Evolutionary conservation across 495 filamentous ascomycete species (phyloP).

Genomic region (Tuber indicum): DNA sequence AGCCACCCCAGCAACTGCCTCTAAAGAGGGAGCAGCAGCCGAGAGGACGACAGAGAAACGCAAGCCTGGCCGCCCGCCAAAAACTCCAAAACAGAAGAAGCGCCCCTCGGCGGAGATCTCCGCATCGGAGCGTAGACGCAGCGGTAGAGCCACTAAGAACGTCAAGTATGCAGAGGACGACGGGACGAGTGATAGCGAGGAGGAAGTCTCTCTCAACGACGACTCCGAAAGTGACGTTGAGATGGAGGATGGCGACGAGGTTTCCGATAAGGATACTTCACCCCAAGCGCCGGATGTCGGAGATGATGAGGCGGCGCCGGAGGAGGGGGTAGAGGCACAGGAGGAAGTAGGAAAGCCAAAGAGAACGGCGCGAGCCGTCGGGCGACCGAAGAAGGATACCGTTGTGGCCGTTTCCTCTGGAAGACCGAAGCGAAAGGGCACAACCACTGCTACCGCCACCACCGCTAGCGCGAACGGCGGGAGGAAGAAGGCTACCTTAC

Average conservation of each 20-base stretch:
- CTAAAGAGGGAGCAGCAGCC: slow-evolving; percentile 9
- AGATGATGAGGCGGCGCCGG: slow-evolving; percentile 2
- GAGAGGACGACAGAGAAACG: slow-evolving; percentile 18
- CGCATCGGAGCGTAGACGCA: slow-evolving; percentile 42
- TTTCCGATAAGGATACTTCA: slow-evolving; percentile 48
- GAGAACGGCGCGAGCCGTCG: slow-evolving; percentile 17
- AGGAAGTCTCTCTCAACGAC: slow-evolving; percentile 37
- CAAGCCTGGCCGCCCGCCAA: slow-evolving; percentile 24
- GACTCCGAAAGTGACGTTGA: slow-evolving; percentile 47
- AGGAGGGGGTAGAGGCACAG: slow-evolving; percentile 8
- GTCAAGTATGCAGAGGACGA: slow-evolving; percentile 41
- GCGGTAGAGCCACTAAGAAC: slow-evolving; percentile 44
- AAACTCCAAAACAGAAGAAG: slow-evolving; percentile 43
- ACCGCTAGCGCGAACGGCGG: not conserved
- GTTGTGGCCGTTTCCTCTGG: slow-evolving; percentile 5
- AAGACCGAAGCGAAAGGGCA: not conserved
- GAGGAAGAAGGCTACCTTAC: slow-evolving; percentile 12
- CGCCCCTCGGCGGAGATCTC: slow-evolving; percentile 39
- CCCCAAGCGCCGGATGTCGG: not conserved
- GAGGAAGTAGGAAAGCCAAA: slow-evolving; percentile 7
- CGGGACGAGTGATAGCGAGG: slow-evolving; percentile 28
- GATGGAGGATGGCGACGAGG: slow-evolving; percentile 51
- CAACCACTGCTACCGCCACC: not conserved
- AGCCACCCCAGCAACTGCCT: slow-evolving; percentile 6
- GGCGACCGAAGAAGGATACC: slow-evolving; percentile 25